Evolutionary conservation across 306 rosid species (phyloP), one percentile per base, ranked within the genome.

Genomic region (Adenanthera pavonina): DNA sequence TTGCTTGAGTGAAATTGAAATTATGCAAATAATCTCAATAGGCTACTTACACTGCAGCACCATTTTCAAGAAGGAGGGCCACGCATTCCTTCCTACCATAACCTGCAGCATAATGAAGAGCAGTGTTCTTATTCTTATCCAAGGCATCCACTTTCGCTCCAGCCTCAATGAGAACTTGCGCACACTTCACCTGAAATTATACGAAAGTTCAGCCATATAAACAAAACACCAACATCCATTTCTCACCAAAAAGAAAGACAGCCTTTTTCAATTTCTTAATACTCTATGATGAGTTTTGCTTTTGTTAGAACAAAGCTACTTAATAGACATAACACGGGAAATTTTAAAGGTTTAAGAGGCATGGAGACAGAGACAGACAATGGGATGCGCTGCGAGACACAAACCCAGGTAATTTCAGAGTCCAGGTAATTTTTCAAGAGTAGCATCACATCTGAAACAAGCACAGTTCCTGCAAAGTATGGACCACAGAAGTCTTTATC

Each of bases 21-120:
- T 25, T 25, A 16, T 44, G 34, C 69, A 57, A 66, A 47, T 1
- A 69, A 77, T 46, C 34, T 40, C 34, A 16, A 41, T 44, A 72
- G n/a, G 57, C 81, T 64, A 84, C 98, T 89, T 87, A 96, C 99
- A 96, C 98, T 41, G 99, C 98, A 48, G 99, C 97, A 8, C 99
- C 98, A 57, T 89, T 93, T 81, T 93, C 94, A 46, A 96, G 91
- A 41, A 96, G 93, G 62, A 96, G 92, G 17, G 98, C 97, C 75
- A 96, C 99, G 5, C 99, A 96, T 48, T 96, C 97, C 93, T 93
- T 92, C 89, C 99, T 85, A 49, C 99, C 99, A 68, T 96, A 96
- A 83, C 99, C 99, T 38, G 97, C 98, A n/a, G 99, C 99, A 40
- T 96, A 96, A 86, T 96, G 99, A 82, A 96, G 97, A 1, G 99